Base-by-base conservation (phyloP, 768 basidiomycete species). In the Boletus rex-veris region DNA sequence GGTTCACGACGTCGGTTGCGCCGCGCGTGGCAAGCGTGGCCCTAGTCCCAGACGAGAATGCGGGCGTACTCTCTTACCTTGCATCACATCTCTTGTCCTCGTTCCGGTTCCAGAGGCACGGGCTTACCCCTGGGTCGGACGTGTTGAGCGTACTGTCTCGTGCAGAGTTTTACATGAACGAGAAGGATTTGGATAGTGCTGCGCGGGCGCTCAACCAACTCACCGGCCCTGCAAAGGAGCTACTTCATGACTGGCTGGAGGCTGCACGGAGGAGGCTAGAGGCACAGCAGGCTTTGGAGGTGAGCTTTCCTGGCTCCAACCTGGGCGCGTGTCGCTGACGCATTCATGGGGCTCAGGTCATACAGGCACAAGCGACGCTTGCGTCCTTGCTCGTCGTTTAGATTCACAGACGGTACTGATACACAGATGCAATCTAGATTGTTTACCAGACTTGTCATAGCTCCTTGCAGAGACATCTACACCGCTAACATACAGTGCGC, bases 131-230 rank as follows among this genome's bases (percentile, higher is more conserved):
- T 38, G 95, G 95, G 3, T 73, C 81, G 49, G 96, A 98, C 67
- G 90, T 94, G 31, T 74, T 92, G 52, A 92, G 90, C 62, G 87
- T 92, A 52, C 68, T 99, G 35, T 85, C 94, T 5, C 76, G 97
- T 45, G 94, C 94, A 6, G 92, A 97, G 73, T 85, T 89, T 68
- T 82, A 90, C 69, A 71, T 98, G 66, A 86, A 86, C 55, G 91
- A 95, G 75, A 94, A 97, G 77, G 92, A 98, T 65, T 72, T 99
- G 54, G 96, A 71, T 26, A 67, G 59, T 39, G 96, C 96, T 18
- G 77, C 94, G 35, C 78, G 96, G 50, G 95, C 98, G 73, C 76
- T 98, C 28, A 99, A 98, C 69, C 89, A 92, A 71, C 74, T 99
- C 50, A 82, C 78, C 33, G 96, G 95, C 2, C 83, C 88, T 54